phyloP scores from a whole-genome alignment of 352 stramenopile genomes.

The Peronospora belbahrii region DNA sequence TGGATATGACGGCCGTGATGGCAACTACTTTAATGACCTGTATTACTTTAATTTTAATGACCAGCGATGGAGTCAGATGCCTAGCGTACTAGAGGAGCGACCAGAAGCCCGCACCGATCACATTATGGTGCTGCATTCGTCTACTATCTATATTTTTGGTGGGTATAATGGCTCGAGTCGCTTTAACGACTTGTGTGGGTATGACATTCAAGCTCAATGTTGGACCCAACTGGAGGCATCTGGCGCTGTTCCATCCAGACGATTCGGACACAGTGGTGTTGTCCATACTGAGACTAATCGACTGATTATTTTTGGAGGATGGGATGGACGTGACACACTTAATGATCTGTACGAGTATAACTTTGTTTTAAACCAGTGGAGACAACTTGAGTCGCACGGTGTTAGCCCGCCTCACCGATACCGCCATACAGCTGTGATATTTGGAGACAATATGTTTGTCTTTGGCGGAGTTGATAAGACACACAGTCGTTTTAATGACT shows the following conservation, averaged over 20 bases:
- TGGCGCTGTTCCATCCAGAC: slow-evolving; percentile 46
- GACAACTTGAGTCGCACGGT: slow-evolving; percentile 45
- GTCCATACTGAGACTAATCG: slow-evolving; percentile 61
- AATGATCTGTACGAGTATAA: slow-evolving; percentile 79
- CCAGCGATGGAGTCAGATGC: slow-evolving; percentile 73
- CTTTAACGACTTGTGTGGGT: slow-evolving; percentile 81
- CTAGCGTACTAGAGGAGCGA: slow-evolving; percentile 42
- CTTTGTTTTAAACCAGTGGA: slow-evolving; percentile 65
- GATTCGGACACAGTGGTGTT: slow-evolving; percentile 80
- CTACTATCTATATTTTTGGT: slow-evolving; percentile 82
- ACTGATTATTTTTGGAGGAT: slow-evolving; percentile 81
- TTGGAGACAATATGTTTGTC: slow-evolving; percentile 82
- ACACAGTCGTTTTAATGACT: slow-evolving; percentile 82
- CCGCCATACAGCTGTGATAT: slow-evolving; percentile 80
- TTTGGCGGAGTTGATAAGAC: slow-evolving; percentile 88
- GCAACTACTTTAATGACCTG: slow-evolving; percentile 87
- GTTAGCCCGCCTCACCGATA: slow-evolving; percentile 69
- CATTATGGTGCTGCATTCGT: slow-evolving; percentile 77
- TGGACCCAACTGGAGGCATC: slow-evolving; percentile 45
- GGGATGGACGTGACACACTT: slow-evolving; percentile 80
- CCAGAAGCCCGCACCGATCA: slow-evolving; percentile 80
- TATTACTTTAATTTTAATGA: slow-evolving; percentile 84
- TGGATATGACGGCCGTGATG: slow-evolving; percentile 83
- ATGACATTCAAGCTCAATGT: slow-evolving; percentile 46
- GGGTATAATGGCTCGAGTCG: slow-evolving; percentile 80